These are phyloP conservation scores for Claviceps capensis DNA, from an alignment of 2,329 filamentous ascomycete species.

Conservation along the genomic window DNA sequence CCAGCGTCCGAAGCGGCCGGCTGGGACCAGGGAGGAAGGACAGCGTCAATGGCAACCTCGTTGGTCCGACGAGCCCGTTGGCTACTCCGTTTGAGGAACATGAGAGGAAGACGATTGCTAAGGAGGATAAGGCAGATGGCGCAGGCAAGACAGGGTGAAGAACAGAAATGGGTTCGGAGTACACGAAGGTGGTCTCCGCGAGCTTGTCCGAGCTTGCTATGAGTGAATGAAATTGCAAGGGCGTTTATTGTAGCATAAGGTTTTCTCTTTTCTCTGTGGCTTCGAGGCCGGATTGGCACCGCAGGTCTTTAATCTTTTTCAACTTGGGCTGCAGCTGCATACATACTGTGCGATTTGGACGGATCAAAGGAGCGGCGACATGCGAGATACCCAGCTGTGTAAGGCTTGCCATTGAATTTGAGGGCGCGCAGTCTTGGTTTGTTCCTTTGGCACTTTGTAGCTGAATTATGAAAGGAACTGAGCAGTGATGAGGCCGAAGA, in stretches of 20 bases:
- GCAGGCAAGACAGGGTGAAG: conserved; percentile 9
- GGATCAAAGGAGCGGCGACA: neutral
- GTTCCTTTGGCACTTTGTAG: neutral
- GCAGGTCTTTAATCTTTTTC: neutral
- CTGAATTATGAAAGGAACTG: neutral
- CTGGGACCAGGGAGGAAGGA: conserved; percentile 68
- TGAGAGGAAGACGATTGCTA: conserved; percentile 19
- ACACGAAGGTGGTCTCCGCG: too few relatives aligned
- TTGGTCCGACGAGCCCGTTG: conserved; percentile 46
- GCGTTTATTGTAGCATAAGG: conserved; percentile 1
- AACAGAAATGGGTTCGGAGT: neutral
- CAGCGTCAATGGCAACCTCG: conserved; percentile 67
- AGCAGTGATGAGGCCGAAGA: neutral
- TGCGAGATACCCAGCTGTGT: conserved; percentile 7
- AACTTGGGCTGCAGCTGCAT: neutral
- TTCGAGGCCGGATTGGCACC: neutral
- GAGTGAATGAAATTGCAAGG: conserved; percentile 1
- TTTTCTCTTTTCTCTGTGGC: neutral
- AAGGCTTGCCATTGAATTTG: conserved; percentile 1
- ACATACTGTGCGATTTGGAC: neutral
- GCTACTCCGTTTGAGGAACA: conserved; percentile 39
- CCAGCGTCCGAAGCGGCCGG: conserved; percentile 65
- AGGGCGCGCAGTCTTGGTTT: neutral
- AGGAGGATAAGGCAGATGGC: conserved; percentile 16
- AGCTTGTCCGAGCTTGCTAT: neutral